These are phyloP conservation scores for Chlamydomonas incerta DNA, from an alignment of 139 green algal genomes.

Conservation along the genomic window DNA sequence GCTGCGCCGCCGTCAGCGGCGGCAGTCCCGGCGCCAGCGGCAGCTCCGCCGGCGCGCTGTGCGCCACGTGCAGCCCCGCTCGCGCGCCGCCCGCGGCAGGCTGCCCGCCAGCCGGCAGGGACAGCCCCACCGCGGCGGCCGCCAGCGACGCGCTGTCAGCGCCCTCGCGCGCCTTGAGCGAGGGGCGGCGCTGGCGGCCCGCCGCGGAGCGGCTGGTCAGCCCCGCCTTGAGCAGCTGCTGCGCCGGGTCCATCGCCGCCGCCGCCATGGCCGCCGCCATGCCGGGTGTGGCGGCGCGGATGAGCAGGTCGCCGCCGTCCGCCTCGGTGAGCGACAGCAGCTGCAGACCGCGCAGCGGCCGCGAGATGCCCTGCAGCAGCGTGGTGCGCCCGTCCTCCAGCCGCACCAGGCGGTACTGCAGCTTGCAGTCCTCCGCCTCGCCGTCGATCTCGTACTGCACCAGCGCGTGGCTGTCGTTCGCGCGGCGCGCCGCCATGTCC, in stretches of 20 bases:
- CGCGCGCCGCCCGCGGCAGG: background rate
- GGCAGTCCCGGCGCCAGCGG: background rate
- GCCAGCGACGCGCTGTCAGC: background rate
- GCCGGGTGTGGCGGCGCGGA: background rate
- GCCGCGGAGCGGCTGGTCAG: background rate
- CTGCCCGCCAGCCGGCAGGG: background rate
- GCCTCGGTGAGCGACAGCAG: background rate
- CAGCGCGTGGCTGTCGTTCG: background rate
- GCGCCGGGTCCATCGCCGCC: background rate
- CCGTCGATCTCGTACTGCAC: constrained; percentile 32
- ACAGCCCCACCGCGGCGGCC: background rate
- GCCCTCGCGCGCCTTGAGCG: constrained; percentile 32
- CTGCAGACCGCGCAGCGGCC: constrained; percentile 28
- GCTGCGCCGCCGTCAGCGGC: background rate
- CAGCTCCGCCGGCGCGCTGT: background rate
- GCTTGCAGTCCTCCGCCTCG: constrained; percentile 18
- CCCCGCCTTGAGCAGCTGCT: background rate
- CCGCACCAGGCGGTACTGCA: constrained; percentile 14
- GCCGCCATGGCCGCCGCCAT: background rate
- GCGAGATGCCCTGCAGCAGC: constrained; percentile 6
- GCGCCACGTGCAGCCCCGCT: background rate
- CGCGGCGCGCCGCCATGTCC: background rate
- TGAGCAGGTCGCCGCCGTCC: constrained; percentile 1
- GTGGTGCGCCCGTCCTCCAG: background rate
- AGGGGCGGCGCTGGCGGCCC: constrained; percentile 25